These are phyloP conservation scores for Populus pruinosa DNA, from an alignment of 345 rosid genomes.

Conservation along the genomic window DNA sequence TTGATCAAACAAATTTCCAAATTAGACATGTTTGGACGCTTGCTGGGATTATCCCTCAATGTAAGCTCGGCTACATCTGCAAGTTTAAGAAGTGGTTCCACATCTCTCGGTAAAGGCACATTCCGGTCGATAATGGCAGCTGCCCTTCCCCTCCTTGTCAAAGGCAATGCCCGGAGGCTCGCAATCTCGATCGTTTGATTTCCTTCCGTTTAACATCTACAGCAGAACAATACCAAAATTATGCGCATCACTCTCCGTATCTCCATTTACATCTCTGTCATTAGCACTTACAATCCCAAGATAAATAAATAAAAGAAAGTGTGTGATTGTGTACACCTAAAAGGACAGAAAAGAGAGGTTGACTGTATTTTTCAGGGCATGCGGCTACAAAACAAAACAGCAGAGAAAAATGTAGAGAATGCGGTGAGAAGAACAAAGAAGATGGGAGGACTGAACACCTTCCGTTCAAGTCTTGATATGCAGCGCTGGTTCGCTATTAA, in stretches of 20 bases:
- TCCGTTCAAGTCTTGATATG: no score
- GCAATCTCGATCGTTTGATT: constrained; percentile 62
- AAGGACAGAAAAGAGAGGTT: no score
- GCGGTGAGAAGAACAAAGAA: no score
- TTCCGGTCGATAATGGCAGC: constrained; percentile 58
- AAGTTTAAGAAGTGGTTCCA: constrained; percentile 78
- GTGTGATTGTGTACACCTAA: no score
- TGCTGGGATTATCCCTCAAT: constrained; percentile 20
- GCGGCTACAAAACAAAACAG: no score
- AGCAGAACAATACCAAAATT: constrained; percentile 65
- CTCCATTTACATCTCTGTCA: constrained; percentile 47
- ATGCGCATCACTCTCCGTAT: constrained; percentile 57
- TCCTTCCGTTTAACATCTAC: constrained; percentile 84
- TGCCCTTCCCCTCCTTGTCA: constrained; percentile 59
- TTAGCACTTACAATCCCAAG: constrained; percentile 62
- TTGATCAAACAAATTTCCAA: constrained; percentile 61
- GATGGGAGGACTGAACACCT: no score
- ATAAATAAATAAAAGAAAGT: constrained; percentile 2
- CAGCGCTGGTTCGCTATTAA: no score
- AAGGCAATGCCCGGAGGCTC: constrained; percentile 52
- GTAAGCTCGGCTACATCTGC: constrained; percentile 75
- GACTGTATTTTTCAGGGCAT: no score
- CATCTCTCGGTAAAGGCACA: constrained; percentile 65
- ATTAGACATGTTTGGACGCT: constrained; percentile 45
- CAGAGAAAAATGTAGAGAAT: no score